phyloP scores from a whole-genome alignment of 2,329 filamentous ascomycete genomes.

The Monosporascus cannonballus region DNA sequence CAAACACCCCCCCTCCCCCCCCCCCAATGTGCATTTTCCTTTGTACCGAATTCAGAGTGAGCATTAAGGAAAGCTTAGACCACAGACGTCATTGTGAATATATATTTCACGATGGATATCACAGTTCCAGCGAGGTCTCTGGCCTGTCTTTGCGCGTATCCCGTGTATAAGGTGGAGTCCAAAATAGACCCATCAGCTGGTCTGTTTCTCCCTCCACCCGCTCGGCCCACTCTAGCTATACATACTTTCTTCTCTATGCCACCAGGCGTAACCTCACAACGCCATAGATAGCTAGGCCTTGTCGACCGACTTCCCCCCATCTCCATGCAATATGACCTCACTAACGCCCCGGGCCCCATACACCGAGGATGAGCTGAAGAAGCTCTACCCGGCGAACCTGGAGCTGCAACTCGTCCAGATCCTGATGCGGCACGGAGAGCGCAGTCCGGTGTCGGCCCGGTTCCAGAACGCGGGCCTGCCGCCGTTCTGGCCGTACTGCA shows the following conservation, averaged over 20 bases:
- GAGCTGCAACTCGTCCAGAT: constrained; percentile 88
- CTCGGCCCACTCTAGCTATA: not conserved
- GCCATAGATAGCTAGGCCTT: too few relatives aligned
- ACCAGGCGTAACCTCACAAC: too few relatives aligned
- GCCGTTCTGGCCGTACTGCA: constrained; percentile 85
- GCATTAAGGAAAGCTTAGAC: too few relatives aligned
- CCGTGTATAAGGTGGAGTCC: too few relatives aligned
- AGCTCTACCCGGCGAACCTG: constrained; percentile 74
- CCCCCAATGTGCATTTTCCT: too few relatives aligned
- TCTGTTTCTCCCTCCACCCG: not conserved
- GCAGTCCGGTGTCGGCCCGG: constrained; percentile 79
- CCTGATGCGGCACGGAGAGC: constrained; percentile 71
- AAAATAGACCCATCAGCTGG: not conserved
- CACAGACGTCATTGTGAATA: too few relatives aligned
- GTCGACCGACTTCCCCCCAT: not conserved
- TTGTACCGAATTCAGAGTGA: too few relatives aligned
- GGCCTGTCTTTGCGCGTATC: too few relatives aligned
- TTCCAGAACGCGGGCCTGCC: constrained; percentile 73
- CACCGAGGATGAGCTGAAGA: constrained; percentile 69
- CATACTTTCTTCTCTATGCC: too few relatives aligned
- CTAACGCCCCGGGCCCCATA: constrained; percentile 71
- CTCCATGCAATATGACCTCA: constrained; percentile 60
- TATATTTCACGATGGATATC: too few relatives aligned
- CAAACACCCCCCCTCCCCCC: constrained; percentile 1
- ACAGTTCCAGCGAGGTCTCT: too few relatives aligned